phyloP scores from a whole-genome alignment of 1,284 basidiomycete species.

The Xerocomus nothofagi region DNA sequence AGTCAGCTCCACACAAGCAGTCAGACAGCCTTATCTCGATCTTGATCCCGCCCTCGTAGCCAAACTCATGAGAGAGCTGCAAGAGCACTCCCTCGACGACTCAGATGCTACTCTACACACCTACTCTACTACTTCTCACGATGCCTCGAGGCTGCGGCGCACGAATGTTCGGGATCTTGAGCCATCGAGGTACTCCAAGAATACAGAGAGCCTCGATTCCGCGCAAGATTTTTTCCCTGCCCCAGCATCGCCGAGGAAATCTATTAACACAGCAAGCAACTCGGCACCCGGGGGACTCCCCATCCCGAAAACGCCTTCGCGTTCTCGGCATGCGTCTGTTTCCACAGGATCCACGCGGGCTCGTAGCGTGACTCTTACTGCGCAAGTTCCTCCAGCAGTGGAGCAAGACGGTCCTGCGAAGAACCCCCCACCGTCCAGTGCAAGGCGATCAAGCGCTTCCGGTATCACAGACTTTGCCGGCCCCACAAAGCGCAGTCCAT shows the following conservation, averaged over 20 bases:
- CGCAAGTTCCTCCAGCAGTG: constrained; percentile 1
- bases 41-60: constrained; percentile 26
- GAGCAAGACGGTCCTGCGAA: constrained; percentile 7
- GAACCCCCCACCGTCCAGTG: not conserved
- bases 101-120: constrained; percentile 3
- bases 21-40: constrained; percentile 31
- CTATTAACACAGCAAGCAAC: constrained; percentile 9
- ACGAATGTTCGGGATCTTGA: constrained; percentile 28
- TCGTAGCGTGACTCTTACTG: constrained; percentile 14
- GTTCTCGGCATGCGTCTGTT: constrained; percentile 20
- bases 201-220: constrained; percentile 7
- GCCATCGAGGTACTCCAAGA: constrained; percentile 13
- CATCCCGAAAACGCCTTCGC: constrained; percentile 25
- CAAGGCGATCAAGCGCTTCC: not conserved
- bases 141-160: constrained; percentile 16
- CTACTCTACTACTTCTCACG: constrained; percentile 1
- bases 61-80: constrained; percentile 25
- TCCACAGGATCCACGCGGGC: constrained; percentile 17
- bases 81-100: constrained; percentile 16
- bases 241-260: constrained; percentile 12
- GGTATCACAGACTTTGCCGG: constrained; percentile 5
- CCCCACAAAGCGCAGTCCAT: constrained; percentile 1
- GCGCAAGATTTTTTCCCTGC: constrained; percentile 2
- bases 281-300: not conserved
- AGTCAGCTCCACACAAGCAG: constrained; percentile 3